Conservation (phyloP, 345 rosid species). For the Gossypium arboreum region DNA sequence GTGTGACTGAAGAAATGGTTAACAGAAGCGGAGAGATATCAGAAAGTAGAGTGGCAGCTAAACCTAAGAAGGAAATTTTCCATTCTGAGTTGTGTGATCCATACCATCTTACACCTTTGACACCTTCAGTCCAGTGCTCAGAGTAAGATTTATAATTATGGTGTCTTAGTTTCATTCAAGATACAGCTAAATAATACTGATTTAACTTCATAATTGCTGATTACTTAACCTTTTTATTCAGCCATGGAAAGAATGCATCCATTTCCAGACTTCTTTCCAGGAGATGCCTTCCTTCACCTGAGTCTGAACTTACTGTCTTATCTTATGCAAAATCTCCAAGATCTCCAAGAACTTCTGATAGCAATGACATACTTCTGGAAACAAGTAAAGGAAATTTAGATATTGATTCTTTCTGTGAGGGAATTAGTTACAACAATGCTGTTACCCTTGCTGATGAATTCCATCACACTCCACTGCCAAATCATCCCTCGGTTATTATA, state of each 20-base stretch:
- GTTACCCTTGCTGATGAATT: conserved; percentile 30
- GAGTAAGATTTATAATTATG: conserved; percentile 29
- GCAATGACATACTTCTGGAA: conserved; percentile 26
- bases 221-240: conserved; percentile 11
- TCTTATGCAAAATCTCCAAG: conserved; percentile 23
- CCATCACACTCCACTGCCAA: conserved; percentile 29
- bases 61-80: conserved; percentile 23
- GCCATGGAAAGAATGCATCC: conserved; percentile 40
- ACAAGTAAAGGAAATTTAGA: conserved; percentile 25
- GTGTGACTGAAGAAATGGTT: conserved; percentile 26
- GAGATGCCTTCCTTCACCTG: conserved; percentile 30
- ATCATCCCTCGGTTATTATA: conserved; percentile 16
- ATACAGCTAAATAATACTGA: not conserved
- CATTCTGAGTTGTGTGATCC: conserved; percentile 26
- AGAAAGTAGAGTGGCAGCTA: conserved; percentile 24
- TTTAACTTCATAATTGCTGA: conserved; percentile 5
- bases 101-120: conserved; percentile 33
- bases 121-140: conserved; percentile 45
- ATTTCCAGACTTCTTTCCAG: conserved; percentile 27
- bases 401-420: conserved; percentile 20
- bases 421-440: conserved; percentile 21
- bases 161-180: conserved; percentile 7
- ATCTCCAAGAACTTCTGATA: conserved; percentile 26
- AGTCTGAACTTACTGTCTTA: conserved; percentile 30
- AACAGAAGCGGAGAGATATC: conserved; percentile 24